Conservation (phyloP, 345 rosid species). For the Lepidium africanum region DNA sequence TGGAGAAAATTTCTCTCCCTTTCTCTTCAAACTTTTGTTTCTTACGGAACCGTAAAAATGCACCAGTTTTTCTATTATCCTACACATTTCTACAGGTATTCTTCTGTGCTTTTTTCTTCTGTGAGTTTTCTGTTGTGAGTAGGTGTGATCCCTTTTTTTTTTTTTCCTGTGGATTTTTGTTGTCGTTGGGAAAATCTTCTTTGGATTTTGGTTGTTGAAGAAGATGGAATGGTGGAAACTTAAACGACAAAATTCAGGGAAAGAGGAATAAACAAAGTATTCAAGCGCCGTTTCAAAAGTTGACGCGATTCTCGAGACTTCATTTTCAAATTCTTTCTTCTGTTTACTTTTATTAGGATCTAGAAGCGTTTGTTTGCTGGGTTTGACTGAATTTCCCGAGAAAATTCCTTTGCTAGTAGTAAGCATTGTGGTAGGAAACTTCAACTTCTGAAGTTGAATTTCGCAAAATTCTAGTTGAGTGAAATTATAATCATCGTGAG, state of each 20-base stretch:
- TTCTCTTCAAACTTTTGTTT: not conserved
- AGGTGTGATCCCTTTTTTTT: too few relatives aligned
- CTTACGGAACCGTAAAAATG: not conserved
- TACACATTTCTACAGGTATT: not conserved
- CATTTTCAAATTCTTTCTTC: not conserved
- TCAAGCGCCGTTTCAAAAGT: conserved; percentile 5
- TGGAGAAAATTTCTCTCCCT: not conserved
- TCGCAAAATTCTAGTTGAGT: not conserved
- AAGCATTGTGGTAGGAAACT: not conserved
- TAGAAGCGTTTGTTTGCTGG: not conserved
- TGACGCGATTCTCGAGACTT: not conserved
- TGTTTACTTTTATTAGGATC: not conserved
- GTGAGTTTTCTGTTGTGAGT: not conserved
- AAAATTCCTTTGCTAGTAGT: not conserved
- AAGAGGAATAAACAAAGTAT: not conserved
- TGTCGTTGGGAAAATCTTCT: not conserved
- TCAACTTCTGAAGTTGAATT: not conserved
- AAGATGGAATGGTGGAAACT: conserved; percentile 2
- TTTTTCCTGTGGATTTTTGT: not conserved
- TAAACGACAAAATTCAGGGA: not conserved
- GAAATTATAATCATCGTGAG: not conserved
- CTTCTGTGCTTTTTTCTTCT: not conserved
- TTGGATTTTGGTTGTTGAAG: not conserved
- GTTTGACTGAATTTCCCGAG: conserved; percentile 10
- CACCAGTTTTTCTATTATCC: not conserved